Conservation (phyloP, 192 early-diverging fungal genomes). For the Bifiguratus adelaidae region DNA sequence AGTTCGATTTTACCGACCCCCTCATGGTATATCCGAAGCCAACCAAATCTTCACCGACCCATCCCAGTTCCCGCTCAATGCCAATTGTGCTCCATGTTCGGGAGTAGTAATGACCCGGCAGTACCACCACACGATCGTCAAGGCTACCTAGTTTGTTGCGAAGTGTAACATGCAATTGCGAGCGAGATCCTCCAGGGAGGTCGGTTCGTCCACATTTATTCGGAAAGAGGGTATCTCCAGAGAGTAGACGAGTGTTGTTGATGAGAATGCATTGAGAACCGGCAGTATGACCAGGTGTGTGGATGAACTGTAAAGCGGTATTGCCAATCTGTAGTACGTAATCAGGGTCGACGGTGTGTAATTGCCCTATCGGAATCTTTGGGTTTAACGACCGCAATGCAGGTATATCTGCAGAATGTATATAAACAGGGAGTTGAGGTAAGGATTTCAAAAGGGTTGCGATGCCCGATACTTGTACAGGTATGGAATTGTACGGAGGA, state of each 20-base stretch:
- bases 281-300: constrained; percentile 90
- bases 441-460: constrained; percentile 58
- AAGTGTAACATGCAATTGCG: constrained; percentile 64
- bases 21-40: constrained; percentile 22
- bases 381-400: constrained; percentile 59
- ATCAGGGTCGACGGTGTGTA: constrained; percentile 12
- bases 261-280: constrained; percentile 80
- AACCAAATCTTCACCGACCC: constrained; percentile 24
- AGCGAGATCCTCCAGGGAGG: constrained; percentile 60
- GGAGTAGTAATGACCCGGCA: constrained; percentile 88
- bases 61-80: constrained; percentile 27
- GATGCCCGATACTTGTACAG: constrained; percentile 71
- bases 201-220: constrained; percentile 74
- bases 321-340: constrained; percentile 24
- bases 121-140: constrained; percentile 59
- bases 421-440: constrained; percentile 63
- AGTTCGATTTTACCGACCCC: too few species aligned
- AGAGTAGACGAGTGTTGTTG: constrained; percentile 62
- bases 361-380: constrained; percentile 11
- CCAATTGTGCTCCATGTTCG: constrained; percentile 78
- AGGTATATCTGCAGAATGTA: constrained; percentile 69
- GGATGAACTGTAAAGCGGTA: constrained; percentile 58
- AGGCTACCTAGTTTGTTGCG: constrained; percentile 40
- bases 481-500: constrained; percentile 69
- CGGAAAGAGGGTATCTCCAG: constrained; percentile 79